These are phyloP conservation scores for Diaporthe velutina DNA, from an alignment of 2,329 filamentous ascomycete species.

Conservation along the genomic window DNA sequence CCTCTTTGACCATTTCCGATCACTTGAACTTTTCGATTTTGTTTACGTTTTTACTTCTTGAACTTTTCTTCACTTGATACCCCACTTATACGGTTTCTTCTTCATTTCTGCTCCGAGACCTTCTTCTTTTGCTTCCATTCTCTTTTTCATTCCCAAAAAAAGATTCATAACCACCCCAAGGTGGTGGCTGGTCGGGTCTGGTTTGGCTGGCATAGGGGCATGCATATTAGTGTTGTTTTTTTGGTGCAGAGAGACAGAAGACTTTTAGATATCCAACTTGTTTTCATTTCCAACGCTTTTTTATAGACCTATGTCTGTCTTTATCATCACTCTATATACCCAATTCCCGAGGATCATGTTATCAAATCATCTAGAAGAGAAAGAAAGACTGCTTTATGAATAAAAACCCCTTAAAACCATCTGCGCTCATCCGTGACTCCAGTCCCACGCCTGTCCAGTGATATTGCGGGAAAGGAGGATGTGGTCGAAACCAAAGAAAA, in stretches of 20 bases:
- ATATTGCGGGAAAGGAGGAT: not conserved
- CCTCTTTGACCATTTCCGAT: not conserved
- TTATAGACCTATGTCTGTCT: constrained; percentile 33
- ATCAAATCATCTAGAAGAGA: not conserved
- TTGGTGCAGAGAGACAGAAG: not conserved
- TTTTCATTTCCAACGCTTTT: constrained; percentile 1
- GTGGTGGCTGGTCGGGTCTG: constrained; percentile 31
- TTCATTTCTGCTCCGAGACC: not conserved
- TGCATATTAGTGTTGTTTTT: not conserved
- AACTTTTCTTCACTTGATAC: constrained; percentile 33
- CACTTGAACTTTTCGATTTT: not conserved
- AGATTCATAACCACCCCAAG: constrained; percentile 32
- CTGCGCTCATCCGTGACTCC: not conserved
- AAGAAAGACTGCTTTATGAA: not conserved
- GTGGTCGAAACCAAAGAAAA: not conserved
- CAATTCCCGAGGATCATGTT: not conserved
- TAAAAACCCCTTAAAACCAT: not conserved
- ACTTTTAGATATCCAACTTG: constrained; percentile 13
- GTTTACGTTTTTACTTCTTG: constrained; percentile 14
- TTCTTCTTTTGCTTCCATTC: not conserved
- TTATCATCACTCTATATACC: constrained; percentile 31
- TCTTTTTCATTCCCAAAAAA: constrained; percentile 17
- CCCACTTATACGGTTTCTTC: constrained; percentile 20
- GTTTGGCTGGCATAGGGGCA: constrained; percentile 6
- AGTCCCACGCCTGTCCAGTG: not conserved